Percentiles rank a stretch among this genome's conserved stretches.
These are phyloP conservation scores for Candolleomyces efflorescens DNA, from an alignment of 768 basidiomycete species.

Conservation along the genomic window DNA sequence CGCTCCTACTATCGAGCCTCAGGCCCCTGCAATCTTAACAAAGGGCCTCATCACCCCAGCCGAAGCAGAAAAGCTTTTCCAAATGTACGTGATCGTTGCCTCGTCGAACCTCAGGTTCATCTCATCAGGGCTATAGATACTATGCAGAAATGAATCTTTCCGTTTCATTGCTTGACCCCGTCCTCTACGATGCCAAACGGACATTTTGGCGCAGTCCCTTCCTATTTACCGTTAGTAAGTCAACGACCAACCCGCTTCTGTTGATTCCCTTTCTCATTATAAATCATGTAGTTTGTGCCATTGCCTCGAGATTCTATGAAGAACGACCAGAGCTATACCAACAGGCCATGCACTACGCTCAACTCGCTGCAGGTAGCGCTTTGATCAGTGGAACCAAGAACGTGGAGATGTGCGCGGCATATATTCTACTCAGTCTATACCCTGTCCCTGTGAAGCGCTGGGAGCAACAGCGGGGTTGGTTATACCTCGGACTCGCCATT, in stretches of 20 bases:
- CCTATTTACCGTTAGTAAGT: conserved; percentile 86
- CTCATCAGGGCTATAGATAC: conserved; percentile 41
- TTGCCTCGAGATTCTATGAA: conserved; percentile 78
- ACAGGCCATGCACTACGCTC: conserved; percentile 70
- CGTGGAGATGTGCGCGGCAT: conserved; percentile 83
- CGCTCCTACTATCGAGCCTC: conserved; percentile 45
- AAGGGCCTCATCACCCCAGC: conserved; percentile 56
- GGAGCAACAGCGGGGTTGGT: conserved; percentile 89
- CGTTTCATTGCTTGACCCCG: conserved; percentile 73
- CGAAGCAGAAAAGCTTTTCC: conserved; percentile 71
- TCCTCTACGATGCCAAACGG: conserved; percentile 78
- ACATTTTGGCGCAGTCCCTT: conserved; percentile 85
- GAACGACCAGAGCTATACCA: conserved; percentile 67
- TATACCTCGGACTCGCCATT: conserved; percentile 86
- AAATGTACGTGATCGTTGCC: too few species aligned
- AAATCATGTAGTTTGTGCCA: conserved; percentile 67
- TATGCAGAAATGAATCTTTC: conserved; percentile 79
- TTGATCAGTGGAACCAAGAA: conserved; percentile 74
- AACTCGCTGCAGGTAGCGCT: conserved; percentile 72
- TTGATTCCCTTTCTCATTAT: neutral
- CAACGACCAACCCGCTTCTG: neutral
- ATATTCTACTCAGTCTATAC: conserved; percentile 74
- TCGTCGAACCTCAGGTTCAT: too few species aligned
- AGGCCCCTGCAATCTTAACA: conserved; percentile 60
- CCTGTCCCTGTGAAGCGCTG: conserved; percentile 71